Evolutionary conservation across 2,329 filamentous ascomycete genomes (phyloP).

Genomic region (Ceratocystis lukuohia): DNA sequence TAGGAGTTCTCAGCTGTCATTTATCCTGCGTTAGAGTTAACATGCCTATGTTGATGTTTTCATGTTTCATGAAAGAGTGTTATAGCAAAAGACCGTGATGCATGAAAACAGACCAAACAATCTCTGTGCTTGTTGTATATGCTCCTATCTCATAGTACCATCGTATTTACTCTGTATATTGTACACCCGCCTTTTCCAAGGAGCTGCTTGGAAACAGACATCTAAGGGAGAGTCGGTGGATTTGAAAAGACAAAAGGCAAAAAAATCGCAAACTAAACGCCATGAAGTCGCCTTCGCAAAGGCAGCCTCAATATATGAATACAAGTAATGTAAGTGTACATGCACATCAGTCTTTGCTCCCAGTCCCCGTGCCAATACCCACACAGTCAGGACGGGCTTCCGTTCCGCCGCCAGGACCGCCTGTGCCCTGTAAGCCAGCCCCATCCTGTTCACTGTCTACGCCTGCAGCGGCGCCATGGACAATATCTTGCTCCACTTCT

Average conservation of each 20-base stretch:
- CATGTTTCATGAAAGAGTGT: background rate
- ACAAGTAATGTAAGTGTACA: background rate
- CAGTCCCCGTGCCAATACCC: background rate
- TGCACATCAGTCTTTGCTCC: background rate
- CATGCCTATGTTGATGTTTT: background rate
- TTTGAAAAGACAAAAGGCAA: background rate
- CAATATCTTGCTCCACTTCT: slow-evolving; percentile 97
- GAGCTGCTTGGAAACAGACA: background rate
- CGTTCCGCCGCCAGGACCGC: too few relatives aligned
- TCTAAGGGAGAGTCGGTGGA: background rate
- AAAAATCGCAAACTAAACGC: slow-evolving; percentile 2
- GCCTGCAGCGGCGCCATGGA: slow-evolving; percentile 70
- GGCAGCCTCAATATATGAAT: slow-evolving; percentile 1
- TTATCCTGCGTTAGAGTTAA: background rate
- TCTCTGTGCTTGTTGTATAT: background rate
- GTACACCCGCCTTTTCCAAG: background rate
- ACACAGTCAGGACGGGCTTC: background rate
- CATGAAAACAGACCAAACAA: too few relatives aligned
- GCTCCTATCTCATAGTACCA: background rate
- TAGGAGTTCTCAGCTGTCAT: slow-evolving; percentile 1
- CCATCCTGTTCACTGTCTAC: slow-evolving; percentile 24
- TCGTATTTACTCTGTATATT: background rate
- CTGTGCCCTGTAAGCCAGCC: too few relatives aligned
- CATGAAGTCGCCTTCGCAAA: background rate
- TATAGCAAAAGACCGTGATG: too few relatives aligned